Percentiles rank a stretch among this genome's conserved stretches.
Conservation (phyloP, 1,139 yeast genomes). For the Hanseniaspora sp. region DNA sequence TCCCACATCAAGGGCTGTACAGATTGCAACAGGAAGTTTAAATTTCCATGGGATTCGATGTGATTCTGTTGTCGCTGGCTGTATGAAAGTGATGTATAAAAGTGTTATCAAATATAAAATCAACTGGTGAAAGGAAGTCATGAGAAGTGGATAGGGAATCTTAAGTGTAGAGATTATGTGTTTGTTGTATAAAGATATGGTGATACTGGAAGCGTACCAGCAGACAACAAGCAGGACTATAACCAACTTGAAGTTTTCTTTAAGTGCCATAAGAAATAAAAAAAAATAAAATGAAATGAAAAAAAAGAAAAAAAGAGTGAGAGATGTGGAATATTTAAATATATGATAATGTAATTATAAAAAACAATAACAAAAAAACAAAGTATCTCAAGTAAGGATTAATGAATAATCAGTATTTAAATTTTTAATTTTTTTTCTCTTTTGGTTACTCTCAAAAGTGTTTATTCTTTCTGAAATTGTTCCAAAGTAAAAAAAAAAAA, state of each 20-base stretch:
- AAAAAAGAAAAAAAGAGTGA: too few relatives aligned
- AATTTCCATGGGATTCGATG: slow-evolving; percentile 33
- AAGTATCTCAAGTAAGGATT: too few relatives aligned
- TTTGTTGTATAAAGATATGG: slow-evolving; percentile 82
- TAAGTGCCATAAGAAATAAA: not conserved
- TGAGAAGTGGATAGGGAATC: slow-evolving; percentile 69
- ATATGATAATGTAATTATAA: too few relatives aligned
- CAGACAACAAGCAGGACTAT: slow-evolving; percentile 27
- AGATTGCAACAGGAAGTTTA: slow-evolving; percentile 74
- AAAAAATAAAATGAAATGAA: too few relatives aligned
- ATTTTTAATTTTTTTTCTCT: too few relatives aligned
- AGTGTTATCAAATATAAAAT: slow-evolving; percentile 38
- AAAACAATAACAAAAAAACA: too few relatives aligned
- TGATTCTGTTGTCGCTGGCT: slow-evolving; percentile 10
- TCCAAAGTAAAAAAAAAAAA: too few relatives aligned
- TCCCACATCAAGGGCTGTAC: slow-evolving; percentile 90
- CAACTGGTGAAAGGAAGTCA: slow-evolving; percentile 77
- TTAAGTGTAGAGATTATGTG: slow-evolving; percentile 87
- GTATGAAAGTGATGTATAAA: slow-evolving; percentile 19
- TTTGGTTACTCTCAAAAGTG: too few relatives aligned
- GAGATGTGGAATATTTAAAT: too few relatives aligned
- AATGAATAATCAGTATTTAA: too few relatives aligned
- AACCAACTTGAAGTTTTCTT: not conserved
- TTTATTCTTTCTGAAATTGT: too few relatives aligned
- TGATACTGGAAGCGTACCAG: slow-evolving; percentile 53